A percentile compares a stretch with the other conserved stretches of the same genome.
phyloP scores from a whole-genome alignment of 176 grass and related monocot species.

The Oryza brachyantha region DNA sequence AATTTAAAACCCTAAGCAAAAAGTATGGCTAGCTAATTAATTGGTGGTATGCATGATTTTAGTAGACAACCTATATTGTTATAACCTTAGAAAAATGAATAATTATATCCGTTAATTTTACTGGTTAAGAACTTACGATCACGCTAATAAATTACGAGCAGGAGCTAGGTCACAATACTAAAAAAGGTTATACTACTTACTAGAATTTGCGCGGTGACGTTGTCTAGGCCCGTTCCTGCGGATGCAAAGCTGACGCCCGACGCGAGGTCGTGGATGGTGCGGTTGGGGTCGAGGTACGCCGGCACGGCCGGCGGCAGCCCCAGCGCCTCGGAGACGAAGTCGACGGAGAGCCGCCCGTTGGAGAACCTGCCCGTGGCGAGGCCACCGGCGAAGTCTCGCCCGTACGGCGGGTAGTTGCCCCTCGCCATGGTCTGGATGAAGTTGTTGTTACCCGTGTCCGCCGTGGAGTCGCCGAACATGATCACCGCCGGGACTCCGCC shows the following conservation, averaged over 20 bases:
- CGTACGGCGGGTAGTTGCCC: slow-evolving; percentile 67
- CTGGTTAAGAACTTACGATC: too few relatives aligned
- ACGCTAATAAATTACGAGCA: too few relatives aligned
- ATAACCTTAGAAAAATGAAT: too few relatives aligned
- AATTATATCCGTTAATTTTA: too few relatives aligned
- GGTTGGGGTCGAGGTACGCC: slow-evolving; percentile 52
- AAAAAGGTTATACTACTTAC: slow-evolving; percentile 14
- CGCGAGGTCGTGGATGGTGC: slow-evolving; percentile 37
- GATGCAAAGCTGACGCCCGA: slow-evolving; percentile 69
- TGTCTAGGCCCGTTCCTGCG: slow-evolving; percentile 51
- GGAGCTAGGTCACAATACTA: too few relatives aligned
- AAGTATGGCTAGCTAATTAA: too few relatives aligned
- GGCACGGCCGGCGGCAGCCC: slow-evolving; percentile 47
- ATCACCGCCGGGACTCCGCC: slow-evolving; percentile 42
- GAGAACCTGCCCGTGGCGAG: slow-evolving; percentile 66
- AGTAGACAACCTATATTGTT: too few relatives aligned
- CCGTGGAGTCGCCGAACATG: slow-evolving; percentile 78
- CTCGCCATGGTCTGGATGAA: slow-evolving; percentile 39
- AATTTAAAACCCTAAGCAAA: too few relatives aligned
- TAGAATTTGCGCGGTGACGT: slow-evolving; percentile 36
- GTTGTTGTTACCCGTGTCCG: slow-evolving; percentile 78
- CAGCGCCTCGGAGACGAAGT: slow-evolving; percentile 70
- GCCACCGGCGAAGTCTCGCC: slow-evolving; percentile 52
- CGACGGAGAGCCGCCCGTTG: slow-evolving; percentile 58
- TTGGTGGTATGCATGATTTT: too few relatives aligned